These are phyloP conservation scores for Paratrypanosoma confusum DNA, from an alignment of 208 protist genomes.

Conservation along the genomic window DNA sequence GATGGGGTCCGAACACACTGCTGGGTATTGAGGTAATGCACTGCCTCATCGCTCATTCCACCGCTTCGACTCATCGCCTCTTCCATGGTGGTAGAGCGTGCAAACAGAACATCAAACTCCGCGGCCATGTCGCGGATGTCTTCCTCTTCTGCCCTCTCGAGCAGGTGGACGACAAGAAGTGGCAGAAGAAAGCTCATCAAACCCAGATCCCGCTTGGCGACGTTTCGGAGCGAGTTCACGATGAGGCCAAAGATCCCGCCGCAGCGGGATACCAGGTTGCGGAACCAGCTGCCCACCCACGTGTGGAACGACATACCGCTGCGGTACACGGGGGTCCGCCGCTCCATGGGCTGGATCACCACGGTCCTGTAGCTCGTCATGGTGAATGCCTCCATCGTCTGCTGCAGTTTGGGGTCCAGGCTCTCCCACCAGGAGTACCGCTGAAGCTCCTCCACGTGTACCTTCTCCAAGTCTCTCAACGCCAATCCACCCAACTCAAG, in stretches of 20 bases:
- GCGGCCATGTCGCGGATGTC: slow-evolving; percentile 23
- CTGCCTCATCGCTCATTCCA: too few species aligned
- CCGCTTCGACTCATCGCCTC: background rate
- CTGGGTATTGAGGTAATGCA: background rate
- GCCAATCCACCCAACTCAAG: slow-evolving; percentile 13
- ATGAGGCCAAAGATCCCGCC: slow-evolving; percentile 45
- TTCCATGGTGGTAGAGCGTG: background rate
- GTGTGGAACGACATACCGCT: slow-evolving; percentile 27
- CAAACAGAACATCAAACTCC: slow-evolving; percentile 38
- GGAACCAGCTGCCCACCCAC: slow-evolving; percentile 69
- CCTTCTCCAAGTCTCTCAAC: slow-evolving; percentile 27
- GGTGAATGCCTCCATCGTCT: slow-evolving; percentile 62
- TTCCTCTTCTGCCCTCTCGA: slow-evolving; percentile 21
- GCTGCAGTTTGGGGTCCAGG: slow-evolving; percentile 31
- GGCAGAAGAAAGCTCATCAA: slow-evolving; percentile 64
- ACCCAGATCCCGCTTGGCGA: slow-evolving; percentile 54
- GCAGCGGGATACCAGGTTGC: slow-evolving; percentile 36
- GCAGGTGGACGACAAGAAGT: slow-evolving; percentile 56
- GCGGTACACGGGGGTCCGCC: slow-evolving; percentile 49
- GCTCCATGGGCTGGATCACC: slow-evolving; percentile 28
- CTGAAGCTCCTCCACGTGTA: slow-evolving; percentile 60
- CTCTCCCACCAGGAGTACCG: slow-evolving; percentile 70
- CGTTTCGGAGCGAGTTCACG: slow-evolving; percentile 64
- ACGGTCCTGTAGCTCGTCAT: slow-evolving; percentile 53
- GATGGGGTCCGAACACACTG: background rate